phyloP scores from a whole-genome alignment of 2,329 filamentous ascomycete genomes.

The Hypoxylon sp. region DNA sequence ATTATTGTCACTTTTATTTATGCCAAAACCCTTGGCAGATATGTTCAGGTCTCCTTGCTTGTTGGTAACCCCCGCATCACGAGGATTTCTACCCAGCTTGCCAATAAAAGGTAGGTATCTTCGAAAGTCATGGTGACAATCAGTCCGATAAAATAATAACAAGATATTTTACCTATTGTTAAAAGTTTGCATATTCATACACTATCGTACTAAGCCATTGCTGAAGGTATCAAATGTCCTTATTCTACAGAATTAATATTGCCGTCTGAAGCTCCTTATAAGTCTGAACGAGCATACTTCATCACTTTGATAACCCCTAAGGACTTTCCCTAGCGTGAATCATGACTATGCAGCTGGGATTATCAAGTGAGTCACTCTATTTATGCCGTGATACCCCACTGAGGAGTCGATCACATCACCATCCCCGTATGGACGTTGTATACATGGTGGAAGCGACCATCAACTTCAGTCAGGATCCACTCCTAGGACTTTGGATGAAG shows the following conservation, averaged over 20 bases:
- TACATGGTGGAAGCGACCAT: slow-evolving; percentile 6
- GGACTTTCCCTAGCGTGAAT: neutral
- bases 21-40: no score
- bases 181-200: neutral
- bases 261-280: no score
- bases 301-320: neutral
- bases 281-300: no score
- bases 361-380: slow-evolving; percentile 2
- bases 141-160: neutral
- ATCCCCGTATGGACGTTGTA: neutral
- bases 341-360: neutral
- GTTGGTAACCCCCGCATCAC: no score
- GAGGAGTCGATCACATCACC: slow-evolving; percentile 11
- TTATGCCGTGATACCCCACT: slow-evolving; percentile 8
- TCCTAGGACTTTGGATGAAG: no score
- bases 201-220: no score
- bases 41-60: no score
- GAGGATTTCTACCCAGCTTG: neutral
- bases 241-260: no score
- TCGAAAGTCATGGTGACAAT: neutral
- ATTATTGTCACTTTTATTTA: no score
- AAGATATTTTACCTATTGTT: neutral
- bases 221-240: no score
- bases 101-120: neutral
- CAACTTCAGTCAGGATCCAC: neutral